These are phyloP conservation scores for Hypoxylon sp. DNA, from an alignment of 2,329 filamentous ascomycete genomes.

Conservation along the genomic window DNA sequence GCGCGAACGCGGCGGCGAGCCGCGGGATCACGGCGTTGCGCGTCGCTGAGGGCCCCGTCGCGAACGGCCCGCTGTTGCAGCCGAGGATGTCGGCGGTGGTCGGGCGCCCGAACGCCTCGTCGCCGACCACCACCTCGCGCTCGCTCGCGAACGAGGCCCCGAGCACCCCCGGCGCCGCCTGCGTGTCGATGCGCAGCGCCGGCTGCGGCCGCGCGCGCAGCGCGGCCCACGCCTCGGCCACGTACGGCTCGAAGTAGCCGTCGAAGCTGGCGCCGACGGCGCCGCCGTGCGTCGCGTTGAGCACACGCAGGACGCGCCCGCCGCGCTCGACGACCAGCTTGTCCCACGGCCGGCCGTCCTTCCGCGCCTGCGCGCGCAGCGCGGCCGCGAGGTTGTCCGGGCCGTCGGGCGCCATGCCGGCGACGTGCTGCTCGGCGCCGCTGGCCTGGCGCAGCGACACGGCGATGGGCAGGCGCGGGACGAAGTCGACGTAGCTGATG, in stretches of 20 bases:
- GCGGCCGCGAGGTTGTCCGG: constrained; percentile 62
- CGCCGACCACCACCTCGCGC: constrained; percentile 49
- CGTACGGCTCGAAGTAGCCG: constrained; percentile 53
- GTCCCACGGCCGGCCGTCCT: constrained; percentile 68
- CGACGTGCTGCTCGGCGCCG: constrained; percentile 58
- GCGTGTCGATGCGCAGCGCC: constrained; percentile 68
- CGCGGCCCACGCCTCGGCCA: constrained; percentile 53
- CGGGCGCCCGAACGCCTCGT: constrained; percentile 61
- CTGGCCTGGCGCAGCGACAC: constrained; percentile 55
- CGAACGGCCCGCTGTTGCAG: constrained; percentile 70
- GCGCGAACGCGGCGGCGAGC: constrained; percentile 61
- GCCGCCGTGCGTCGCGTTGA: constrained; percentile 55
- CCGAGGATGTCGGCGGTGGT: constrained; percentile 70
- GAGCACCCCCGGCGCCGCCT: constrained; percentile 64
- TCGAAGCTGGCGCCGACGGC: constrained; percentile 55
- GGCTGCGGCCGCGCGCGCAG: constrained; percentile 43
- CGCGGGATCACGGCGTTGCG: constrained; percentile 57
- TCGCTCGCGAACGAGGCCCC: constrained; percentile 56
- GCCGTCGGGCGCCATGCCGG: constrained; percentile 65
- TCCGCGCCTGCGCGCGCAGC: constrained; percentile 61
- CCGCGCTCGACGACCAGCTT: constrained; percentile 55
- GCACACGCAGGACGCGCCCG: constrained; percentile 48
- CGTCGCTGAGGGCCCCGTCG: constrained; percentile 49
- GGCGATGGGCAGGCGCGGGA: constrained; percentile 61
- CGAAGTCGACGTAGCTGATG: constrained; percentile 74